A percentile compares a stretch with the other conserved stretches of the same genome.
These are phyloP conservation scores for Cinchona pubescens DNA, from an alignment of 257 asterid genomes.

Conservation along the genomic window DNA sequence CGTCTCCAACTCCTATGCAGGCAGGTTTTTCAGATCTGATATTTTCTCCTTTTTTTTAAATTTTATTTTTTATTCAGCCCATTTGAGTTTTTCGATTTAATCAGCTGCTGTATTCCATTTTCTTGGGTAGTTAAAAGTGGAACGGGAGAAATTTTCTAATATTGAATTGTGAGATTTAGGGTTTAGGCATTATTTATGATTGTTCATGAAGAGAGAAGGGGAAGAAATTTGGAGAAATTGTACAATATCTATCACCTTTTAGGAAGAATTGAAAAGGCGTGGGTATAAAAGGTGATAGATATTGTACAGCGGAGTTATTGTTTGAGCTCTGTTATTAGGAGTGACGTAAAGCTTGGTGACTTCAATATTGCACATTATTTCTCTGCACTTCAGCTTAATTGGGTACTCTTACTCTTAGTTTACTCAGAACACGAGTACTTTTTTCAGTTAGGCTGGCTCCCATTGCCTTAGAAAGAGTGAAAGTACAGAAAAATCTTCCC, in stretches of 20 bases:
- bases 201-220: neutral
- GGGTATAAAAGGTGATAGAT: neutral
- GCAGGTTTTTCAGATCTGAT: constrained; percentile 52
- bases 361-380: neutral
- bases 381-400: neutral
- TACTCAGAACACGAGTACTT: neutral
- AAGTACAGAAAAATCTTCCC: neutral
- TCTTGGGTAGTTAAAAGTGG: neutral
- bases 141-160: neutral
- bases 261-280: neutral
- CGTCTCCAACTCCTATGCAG: constrained; percentile 94
- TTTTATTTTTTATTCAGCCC: neutral
- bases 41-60: constrained; percentile 2
- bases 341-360: neutral
- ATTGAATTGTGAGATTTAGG: neutral
- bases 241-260: no score
- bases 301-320: neutral
- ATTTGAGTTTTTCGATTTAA: neutral
- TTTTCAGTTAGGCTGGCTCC: neutral
- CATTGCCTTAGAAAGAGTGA: neutral
- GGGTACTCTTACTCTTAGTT: neutral
- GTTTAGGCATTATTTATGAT: neutral
- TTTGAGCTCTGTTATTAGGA: neutral
- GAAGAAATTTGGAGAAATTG: neutral
- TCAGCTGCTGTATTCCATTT: neutral